Evolutionary conservation across 2,329 filamentous ascomycete genomes (phyloP).

Genomic region (Paraphoma chrysanthemicola): DNA sequence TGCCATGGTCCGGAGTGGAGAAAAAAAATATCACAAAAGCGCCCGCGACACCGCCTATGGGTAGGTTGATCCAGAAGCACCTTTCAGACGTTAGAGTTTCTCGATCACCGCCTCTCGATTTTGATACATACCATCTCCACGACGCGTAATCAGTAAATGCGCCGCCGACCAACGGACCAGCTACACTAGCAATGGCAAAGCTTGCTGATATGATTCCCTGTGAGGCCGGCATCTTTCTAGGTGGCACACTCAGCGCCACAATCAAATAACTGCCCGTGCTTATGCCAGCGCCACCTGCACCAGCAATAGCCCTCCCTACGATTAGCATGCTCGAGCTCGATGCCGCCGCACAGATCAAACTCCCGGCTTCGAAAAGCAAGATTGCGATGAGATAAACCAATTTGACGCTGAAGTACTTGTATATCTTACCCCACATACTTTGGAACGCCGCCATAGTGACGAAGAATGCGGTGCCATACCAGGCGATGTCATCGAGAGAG

Average conservation of each 20-base stretch:
- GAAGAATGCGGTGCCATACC: conserved; percentile 43
- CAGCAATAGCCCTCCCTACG: conserved; percentile 53
- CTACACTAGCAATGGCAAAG: conserved; percentile 2
- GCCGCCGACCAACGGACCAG: conserved; percentile 11
- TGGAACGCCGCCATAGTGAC: conserved; percentile 32
- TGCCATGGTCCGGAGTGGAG: neutral
- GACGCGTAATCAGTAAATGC: conserved; percentile 5
- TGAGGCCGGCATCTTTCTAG: neutral
- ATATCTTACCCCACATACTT: conserved; percentile 48
- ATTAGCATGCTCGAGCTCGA: conserved; percentile 51
- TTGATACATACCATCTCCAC: conserved; percentile 2
- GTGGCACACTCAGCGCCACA: neutral
- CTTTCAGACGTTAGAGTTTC: neutral
- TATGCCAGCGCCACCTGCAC: conserved; percentile 54
- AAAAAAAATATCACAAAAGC: neutral
- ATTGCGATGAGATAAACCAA: conserved; percentile 52
- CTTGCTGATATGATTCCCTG: neutral
- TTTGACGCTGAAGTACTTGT: conserved; percentile 53
- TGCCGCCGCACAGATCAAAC: conserved; percentile 48
- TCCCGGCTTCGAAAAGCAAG: conserved; percentile 51
- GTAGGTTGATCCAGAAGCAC: conserved; percentile 19
- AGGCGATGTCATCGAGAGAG: conserved; percentile 45
- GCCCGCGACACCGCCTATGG: neutral
- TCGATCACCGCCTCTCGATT: no score
- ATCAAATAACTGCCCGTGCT: conserved; percentile 18